These are phyloP conservation scores for Candida xiaguanensis DNA, from an alignment of 805 yeast species.

Conservation along the genomic window DNA sequence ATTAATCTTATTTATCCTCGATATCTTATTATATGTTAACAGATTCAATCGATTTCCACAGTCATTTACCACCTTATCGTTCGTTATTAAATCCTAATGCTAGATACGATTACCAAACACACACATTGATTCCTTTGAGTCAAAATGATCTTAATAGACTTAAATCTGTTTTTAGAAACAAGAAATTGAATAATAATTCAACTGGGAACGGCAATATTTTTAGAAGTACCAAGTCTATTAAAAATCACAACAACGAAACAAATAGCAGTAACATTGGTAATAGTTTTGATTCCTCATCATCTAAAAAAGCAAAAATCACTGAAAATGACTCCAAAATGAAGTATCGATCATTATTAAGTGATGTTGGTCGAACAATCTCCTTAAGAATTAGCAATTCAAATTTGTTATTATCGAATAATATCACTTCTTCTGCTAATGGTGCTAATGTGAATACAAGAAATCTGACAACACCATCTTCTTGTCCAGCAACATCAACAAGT, in stretches of 20 bases:
- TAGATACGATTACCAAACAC: constrained; percentile 49
- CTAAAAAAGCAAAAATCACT: not conserved
- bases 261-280: not conserved
- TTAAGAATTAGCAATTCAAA: constrained; percentile 23
- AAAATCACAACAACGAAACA: not conserved
- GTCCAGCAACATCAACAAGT: not conserved
- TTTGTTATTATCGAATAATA: constrained; percentile 9
- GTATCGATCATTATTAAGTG: constrained; percentile 46
- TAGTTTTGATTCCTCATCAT: not conserved
- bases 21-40: constrained; percentile 4
- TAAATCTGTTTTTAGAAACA: constrained; percentile 6
- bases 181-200: constrained; percentile 1
- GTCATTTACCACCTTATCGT: constrained; percentile 49
- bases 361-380: constrained; percentile 42
- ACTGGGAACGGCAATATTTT: not conserved
- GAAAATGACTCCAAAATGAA: constrained; percentile 36
- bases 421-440: not conserved
- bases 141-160: constrained; percentile 28
- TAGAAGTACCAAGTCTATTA: not conserved
- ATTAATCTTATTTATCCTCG: no score
- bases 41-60: constrained; percentile 18
- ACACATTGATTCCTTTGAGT: constrained; percentile 35
- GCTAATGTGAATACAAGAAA: not conserved
- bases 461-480: not conserved
- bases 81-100: constrained; percentile 48